A percentile compares a stretch with the other conserved stretches of the same genome.
These are phyloP conservation scores for Tuber aestivum DNA, from an alignment of 495 filamentous ascomycete species.

Conservation along the genomic window DNA sequence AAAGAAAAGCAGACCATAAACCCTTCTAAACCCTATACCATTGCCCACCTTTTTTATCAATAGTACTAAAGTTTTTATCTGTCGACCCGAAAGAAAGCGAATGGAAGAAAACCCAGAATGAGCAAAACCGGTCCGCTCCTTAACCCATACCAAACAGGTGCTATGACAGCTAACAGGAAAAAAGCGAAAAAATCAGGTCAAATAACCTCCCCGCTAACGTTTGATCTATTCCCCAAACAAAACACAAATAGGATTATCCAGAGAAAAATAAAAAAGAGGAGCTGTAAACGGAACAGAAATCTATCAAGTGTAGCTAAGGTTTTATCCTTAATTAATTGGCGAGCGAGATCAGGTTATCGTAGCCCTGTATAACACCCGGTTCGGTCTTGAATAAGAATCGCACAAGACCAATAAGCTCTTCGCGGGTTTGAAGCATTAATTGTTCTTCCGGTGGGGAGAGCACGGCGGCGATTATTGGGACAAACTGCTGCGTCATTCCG, in stretches of 20 bases:
- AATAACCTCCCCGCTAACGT: conserved; percentile 18
- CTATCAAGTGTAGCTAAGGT: background rate
- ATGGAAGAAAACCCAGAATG: conserved; percentile 4
- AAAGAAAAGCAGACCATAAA: background rate
- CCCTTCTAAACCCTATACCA: background rate
- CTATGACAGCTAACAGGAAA: conserved; percentile 15
- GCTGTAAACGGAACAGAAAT: background rate
- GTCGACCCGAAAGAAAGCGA: background rate
- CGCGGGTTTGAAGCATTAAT: conserved; percentile 71
- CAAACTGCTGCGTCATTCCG: conserved; percentile 66
- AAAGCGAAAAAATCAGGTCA: conserved; percentile 24
- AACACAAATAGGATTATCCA: background rate
- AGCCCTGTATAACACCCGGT: conserved; percentile 29
- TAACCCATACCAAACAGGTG: conserved; percentile 5
- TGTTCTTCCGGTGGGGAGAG: conserved; percentile 74
- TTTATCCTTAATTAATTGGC: conserved; percentile 6
- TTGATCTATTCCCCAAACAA: conserved; percentile 16
- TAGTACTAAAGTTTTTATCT: background rate
- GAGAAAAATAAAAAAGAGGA: background rate
- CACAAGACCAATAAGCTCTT: conserved; percentile 62
- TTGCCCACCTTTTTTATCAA: background rate
- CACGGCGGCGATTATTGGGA: conserved; percentile 75
- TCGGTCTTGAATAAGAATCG: conserved; percentile 59
- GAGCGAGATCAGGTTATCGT: conserved; percentile 33
- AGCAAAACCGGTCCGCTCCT: conserved; percentile 12